Evolutionary conservation across 257 asterid species (phyloP), one percentile per base, ranked within the genome.

Genomic region (Jasminum sambac): DNA sequence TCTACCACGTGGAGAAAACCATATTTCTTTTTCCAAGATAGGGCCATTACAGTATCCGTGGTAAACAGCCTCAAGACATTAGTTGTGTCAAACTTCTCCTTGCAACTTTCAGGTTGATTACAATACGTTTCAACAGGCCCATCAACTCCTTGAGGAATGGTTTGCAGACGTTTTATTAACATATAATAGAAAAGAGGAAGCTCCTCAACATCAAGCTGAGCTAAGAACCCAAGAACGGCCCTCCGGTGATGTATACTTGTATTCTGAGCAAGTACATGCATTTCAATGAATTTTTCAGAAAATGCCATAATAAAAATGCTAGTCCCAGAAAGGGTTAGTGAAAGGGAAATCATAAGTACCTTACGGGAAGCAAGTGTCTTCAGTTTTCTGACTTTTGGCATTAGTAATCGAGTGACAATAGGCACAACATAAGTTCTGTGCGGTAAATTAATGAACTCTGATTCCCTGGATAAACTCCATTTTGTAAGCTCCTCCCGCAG

Each of bases 401-500:
- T 79, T 61, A 94, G 82, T 73, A 91, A 38, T 23, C 90, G 87
- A 77, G 89, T 78, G 76, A 89, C 88, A 66, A 91, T 74, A 62
- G 96, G 99, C 74, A 89, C 84, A 83, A 91, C 75, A 82, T 70
- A 63, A 79, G 72, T 59, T 81, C 98, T 88, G 78, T 94, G 96
- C 44, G 71, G 76, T 66, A 57, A 80, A 75, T 89, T 89, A 66
- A 94, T 82, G 70, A 87, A 65, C 78, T 72, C 72, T 12, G 97
- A 82, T 24, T 81, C 83, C 75, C 84, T 88, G 37, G 95, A 94
- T 72, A 94, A 76, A 82, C 91, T 89, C 99, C 98, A 89, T 64
- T 84, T 82, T 8, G 99, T 84, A 70, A 94, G 91, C 84, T 89
- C 96, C 73, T 94, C 98, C 77, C 92, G 81, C 70, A 94, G 75